phyloP scores from a whole-genome alignment of 2,329 filamentous ascomycete genomes.

The Fusarium pseudocircinatum region DNA sequence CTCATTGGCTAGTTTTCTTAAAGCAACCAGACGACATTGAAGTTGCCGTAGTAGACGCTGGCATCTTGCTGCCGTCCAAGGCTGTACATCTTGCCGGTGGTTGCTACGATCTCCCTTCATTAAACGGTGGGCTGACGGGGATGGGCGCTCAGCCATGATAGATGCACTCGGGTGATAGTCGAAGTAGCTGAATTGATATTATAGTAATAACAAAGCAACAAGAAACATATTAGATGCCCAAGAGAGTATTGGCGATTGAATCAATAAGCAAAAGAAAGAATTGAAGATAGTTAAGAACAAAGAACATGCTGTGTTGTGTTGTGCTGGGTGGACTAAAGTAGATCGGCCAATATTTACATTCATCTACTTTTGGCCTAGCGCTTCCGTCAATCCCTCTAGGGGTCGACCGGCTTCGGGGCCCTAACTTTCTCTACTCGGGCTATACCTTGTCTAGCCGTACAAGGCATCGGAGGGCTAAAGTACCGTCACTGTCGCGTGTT shows the following conservation, averaged over 20 bases:
- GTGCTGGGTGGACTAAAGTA: neutral
- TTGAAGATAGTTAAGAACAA: neutral
- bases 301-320: conserved; percentile 5
- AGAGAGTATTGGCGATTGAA: neutral
- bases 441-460: conserved; percentile 18
- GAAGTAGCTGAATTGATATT: neutral
- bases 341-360: conserved; percentile 45
- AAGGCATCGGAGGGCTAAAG: neutral
- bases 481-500: conserved; percentile 30
- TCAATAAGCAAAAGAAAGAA: neutral
- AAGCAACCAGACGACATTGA: conserved; percentile 52
- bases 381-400: neutral
- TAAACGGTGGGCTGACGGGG: conserved; percentile 30
- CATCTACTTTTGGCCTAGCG: conserved; percentile 43
- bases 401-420: conserved; percentile 26
- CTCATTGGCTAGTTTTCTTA: conserved; percentile 49
- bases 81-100: conserved; percentile 38
- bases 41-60: conserved; percentile 59
- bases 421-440: conserved; percentile 22
- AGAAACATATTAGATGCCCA: neutral
- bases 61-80: conserved; percentile 60
- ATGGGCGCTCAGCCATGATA: conserved; percentile 18
- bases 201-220: neutral
- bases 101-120: neutral
- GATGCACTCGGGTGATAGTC: neutral